Conservation (phyloP, 108 stramenopile genomes). For the Mayamaea pseudoterrestris region DNA sequence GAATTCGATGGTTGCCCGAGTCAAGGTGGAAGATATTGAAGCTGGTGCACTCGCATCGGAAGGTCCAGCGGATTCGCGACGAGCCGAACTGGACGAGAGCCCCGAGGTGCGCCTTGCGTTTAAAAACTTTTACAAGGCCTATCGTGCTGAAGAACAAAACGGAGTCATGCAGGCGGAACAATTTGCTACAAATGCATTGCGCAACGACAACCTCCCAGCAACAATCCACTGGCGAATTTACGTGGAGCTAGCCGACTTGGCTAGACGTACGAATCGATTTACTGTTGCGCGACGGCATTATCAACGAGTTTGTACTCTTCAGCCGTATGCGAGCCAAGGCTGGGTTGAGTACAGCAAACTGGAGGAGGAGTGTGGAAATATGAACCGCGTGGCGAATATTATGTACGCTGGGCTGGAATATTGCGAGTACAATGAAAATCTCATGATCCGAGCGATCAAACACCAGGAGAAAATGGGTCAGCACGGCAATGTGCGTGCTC, state of each 20-base stretch:
- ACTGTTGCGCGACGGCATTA: conserved; percentile 70
- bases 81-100: conserved; percentile 42
- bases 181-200: conserved; percentile 33
- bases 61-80: conserved; percentile 24
- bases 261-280: conserved; percentile 60
- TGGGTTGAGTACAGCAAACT: conserved; percentile 96
- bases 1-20: too few relatives aligned
- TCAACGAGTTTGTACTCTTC: conserved; percentile 66
- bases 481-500: conserved; percentile 55
- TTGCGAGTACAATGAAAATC: conserved; percentile 72
- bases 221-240: conserved; percentile 66
- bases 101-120: conserved; percentile 32
- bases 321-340: conserved; percentile 80
- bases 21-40: not conserved
- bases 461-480: conserved; percentile 81
- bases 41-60: conserved; percentile 4
- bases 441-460: conserved; percentile 83
- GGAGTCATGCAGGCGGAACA: conserved; percentile 45
- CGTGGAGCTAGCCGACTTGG: conserved; percentile 72
- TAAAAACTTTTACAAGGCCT: conserved; percentile 57
- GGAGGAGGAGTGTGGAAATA: conserved; percentile 89
- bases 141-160: conserved; percentile 34
- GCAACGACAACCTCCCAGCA: conserved; percentile 31
- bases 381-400: conserved; percentile 48
- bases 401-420: conserved; percentile 62